These are phyloP conservation scores for Colletotrichum sp. DNA, from an alignment of 2,329 filamentous ascomycete genomes.

Conservation along the genomic window DNA sequence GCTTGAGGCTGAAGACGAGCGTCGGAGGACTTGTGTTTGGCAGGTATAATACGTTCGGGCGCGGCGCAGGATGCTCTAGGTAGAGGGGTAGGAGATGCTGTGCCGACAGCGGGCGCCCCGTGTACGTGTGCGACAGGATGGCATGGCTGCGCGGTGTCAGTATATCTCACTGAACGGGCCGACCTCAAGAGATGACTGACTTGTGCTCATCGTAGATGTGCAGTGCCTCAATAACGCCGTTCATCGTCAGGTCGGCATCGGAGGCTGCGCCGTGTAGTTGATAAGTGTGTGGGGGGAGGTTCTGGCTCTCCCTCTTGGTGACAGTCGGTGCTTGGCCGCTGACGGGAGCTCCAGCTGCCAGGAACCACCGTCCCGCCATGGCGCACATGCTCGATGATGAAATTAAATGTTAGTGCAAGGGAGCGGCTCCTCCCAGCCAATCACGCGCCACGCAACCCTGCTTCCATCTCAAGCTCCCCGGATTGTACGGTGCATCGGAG, in stretches of 20 bases:
- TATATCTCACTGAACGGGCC: neutral
- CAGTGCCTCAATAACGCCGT: slow-evolving; percentile 88
- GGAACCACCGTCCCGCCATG: slow-evolving; percentile 3
- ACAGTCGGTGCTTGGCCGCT: neutral
- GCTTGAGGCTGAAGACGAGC: slow-evolving; percentile 84
- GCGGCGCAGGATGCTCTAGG: slow-evolving; percentile 79
- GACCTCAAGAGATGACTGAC: slow-evolving; percentile 51
- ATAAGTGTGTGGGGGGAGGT: slow-evolving; percentile 22
- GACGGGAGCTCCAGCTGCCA: slow-evolving; percentile 10
- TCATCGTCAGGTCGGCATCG: slow-evolving; percentile 61
- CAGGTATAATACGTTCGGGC: slow-evolving; percentile 86
- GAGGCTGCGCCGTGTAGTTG: slow-evolving; percentile 29
- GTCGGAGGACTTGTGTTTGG: slow-evolving; percentile 83
- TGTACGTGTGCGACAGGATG: slow-evolving; percentile 89
- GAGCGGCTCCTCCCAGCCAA: slow-evolving; percentile 1
- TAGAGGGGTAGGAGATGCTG: slow-evolving; percentile 83
- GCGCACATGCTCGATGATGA: slow-evolving; percentile 32
- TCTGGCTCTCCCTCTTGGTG: neutral
- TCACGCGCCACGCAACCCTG: neutral
- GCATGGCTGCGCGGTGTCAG: slow-evolving; percentile 65
- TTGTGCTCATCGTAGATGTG: slow-evolving; percentile 97
- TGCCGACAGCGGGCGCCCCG: slow-evolving; percentile 78
- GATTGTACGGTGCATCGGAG: neutral
- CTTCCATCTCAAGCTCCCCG: neutral
- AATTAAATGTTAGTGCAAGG: slow-evolving; percentile 23